Base-by-base conservation (phyloP, 768 basidiomycete species). In the Auricularia sp. region DNA sequence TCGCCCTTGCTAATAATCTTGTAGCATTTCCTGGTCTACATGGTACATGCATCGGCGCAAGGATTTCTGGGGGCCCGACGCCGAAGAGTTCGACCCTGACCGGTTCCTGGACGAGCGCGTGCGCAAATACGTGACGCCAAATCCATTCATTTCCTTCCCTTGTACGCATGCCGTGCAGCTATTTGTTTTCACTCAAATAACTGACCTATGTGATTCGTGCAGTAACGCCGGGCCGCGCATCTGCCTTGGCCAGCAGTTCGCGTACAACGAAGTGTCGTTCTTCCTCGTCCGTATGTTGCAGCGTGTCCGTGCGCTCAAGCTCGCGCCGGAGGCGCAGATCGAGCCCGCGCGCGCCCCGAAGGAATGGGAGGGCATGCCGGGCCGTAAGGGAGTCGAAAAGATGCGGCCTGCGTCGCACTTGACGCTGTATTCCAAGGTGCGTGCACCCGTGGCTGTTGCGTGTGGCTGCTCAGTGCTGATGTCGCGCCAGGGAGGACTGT, bases 1-100 rank as follows among this genome's bases (percentile, higher is more conserved):
- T 16, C n/a, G 11, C 8, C 16, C 8, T 23, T 5, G 2, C 29
- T 18, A 23, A 53, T 42, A 6, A 6, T 14, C 34, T 29, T 10
- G 0, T 53, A 67, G 65, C 16, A 44, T 67, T 3, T 42, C 62
- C 7, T 64, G 60, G 18, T 61, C 67, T 2, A 12, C 62, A 23
- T 72, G 76, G 63, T 66, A 82, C 36, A 85, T 87, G 84, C 87
- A 88, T 43, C 78, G 86, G 5, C 77, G 85, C 36, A 78, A 72
- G 61, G 84, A 86, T 67, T 77, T 85, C 4, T 88, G 87, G 87
- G 87, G 87, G 0, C 84, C 85, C 1, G 85, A 87, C 69, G 86
- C 85, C n/a, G 70, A 79, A 3, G 67, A 74, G 64, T 89, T 87
- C 67, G 87, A 88, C 69, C 87, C 87, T 0, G 83, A 87, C 65